Conservation (phyloP, 495 filamentous ascomycete species). For the Ramalina peruviana region DNA sequence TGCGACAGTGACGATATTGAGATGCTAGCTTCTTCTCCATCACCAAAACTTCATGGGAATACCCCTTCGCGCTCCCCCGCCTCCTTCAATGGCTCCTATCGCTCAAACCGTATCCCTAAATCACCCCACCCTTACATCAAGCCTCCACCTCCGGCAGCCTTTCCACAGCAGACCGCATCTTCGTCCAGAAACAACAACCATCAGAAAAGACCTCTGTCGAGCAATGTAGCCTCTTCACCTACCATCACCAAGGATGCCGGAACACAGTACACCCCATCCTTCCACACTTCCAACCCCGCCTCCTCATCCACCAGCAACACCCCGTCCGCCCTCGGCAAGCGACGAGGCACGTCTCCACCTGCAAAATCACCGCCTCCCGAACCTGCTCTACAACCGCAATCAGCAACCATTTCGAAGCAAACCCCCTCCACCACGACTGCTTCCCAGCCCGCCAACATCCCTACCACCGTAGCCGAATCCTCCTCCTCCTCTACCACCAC, state of each 20-base stretch:
- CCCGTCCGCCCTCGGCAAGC: constrained; percentile 9
- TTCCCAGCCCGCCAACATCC: constrained; percentile 15
- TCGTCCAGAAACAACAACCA: constrained; percentile 1
- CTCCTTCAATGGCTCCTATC: constrained; percentile 17
- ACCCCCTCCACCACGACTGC: constrained; percentile 9
- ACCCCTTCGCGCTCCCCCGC: constrained; percentile 12
- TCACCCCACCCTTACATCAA: constrained; percentile 17
- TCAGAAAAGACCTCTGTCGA: constrained; percentile 9
- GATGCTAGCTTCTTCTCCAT: constrained; percentile 21
- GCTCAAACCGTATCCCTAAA: constrained; percentile 9
- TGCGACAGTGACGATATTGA: constrained; percentile 13
- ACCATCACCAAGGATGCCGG: constrained; percentile 29
- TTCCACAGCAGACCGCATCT: constrained; percentile 11
- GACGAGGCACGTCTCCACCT: constrained; percentile 13
- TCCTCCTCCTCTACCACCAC: constrained; percentile 31
- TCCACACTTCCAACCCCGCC: constrained; percentile 3
- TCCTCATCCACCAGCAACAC: not conserved
- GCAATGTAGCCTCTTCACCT: constrained; percentile 1
- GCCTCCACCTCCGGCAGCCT: constrained; percentile 15
- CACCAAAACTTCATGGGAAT: constrained; percentile 16
- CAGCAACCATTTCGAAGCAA: constrained; percentile 3
- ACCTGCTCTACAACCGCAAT: constrained; percentile 16
- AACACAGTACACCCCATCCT: constrained; percentile 39
- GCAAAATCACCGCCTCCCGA: constrained; percentile 13
- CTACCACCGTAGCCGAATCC: constrained; percentile 11